Percentiles rank a stretch among this genome's conserved stretches.
Conservation (phyloP, 441 rosid genomes). For the Lepidium campestre region DNA sequence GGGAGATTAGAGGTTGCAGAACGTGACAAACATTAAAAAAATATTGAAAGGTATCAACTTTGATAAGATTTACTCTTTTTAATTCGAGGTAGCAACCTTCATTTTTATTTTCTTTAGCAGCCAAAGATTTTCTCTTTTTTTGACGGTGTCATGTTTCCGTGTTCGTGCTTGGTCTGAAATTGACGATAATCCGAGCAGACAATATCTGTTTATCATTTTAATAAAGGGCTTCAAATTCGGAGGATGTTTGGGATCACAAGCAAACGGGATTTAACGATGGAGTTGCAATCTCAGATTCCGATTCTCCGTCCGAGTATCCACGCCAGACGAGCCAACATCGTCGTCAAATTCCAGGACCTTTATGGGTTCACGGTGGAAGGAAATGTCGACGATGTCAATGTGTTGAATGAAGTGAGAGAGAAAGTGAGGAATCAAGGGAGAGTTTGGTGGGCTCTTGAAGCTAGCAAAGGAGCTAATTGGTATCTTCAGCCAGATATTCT, state of each 20-base stretch:
- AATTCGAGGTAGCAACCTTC: conserved; percentile 1
- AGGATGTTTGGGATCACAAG: conserved; percentile 63
- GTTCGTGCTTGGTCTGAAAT: conserved; percentile 32
- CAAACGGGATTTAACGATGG: conserved; percentile 57
- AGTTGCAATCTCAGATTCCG: conserved; percentile 66
- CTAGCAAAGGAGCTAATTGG: conserved; percentile 99
- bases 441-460: conserved; percentile 97
- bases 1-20: conserved; percentile 22
- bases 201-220: conserved; percentile 4
- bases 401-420: conserved; percentile 92
- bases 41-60: conserved; percentile 15
- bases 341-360: conserved; percentile 88
- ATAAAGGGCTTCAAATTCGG: background rate
- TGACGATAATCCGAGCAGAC: conserved; percentile 21
- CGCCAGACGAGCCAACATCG: conserved; percentile 78
- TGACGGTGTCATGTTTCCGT: conserved; percentile 47
- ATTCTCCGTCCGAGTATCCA: conserved; percentile 90
- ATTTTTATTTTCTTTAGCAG: background rate
- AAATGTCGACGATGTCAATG: conserved; percentile 94
- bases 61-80: conserved; percentile 1
- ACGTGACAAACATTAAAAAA: conserved; percentile 22
- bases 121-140: background rate
- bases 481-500: conserved; percentile 74
- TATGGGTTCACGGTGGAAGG: conserved; percentile 95
- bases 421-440: conserved; percentile 92